These are phyloP conservation scores for Fusarium napiforme DNA, from an alignment of 2,329 filamentous ascomycete genomes.

Conservation along the genomic window DNA sequence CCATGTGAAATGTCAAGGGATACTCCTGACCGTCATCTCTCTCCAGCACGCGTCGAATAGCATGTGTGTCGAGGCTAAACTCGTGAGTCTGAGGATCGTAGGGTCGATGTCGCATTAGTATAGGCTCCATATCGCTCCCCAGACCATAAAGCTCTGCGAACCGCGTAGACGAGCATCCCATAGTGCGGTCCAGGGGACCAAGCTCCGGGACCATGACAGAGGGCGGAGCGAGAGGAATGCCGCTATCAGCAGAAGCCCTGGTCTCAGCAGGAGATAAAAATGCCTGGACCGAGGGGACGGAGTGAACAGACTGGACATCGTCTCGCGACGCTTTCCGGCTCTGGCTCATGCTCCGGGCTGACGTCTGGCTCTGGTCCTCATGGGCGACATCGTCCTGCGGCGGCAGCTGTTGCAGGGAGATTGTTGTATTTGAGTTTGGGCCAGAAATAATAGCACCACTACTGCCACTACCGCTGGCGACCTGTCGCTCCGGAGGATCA, in stretches of 20 bases:
- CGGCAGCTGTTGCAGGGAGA: neutral
- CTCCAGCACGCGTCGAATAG: conserved; percentile 67
- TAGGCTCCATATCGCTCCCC: conserved; percentile 50
- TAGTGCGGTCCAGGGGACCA: conserved; percentile 34
- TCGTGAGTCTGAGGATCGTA: conserved; percentile 59
- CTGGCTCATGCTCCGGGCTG: conserved; percentile 24
- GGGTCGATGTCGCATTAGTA: conserved; percentile 55
- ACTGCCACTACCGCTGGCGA: conserved; percentile 27
- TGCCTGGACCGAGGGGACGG: conserved; percentile 38
- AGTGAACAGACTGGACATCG: conserved; percentile 38
- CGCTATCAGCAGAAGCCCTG: conserved; percentile 41
- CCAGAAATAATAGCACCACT: neutral
- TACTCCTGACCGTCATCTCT: conserved; percentile 55
- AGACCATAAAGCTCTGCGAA: conserved; percentile 50
- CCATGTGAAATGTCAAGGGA: conserved; percentile 49
- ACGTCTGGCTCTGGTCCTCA: conserved; percentile 31
- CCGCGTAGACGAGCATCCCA: conserved; percentile 41
- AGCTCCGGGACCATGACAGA: conserved; percentile 34
- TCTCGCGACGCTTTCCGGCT: conserved; percentile 41
- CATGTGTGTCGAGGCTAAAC: conserved; percentile 67
- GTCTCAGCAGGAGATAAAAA: conserved; percentile 44
- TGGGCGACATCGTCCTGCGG: conserved; percentile 31
- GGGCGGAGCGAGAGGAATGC: conserved; percentile 14
- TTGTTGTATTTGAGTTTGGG: conserved; percentile 11
- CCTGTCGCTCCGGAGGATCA: conserved; percentile 44